Percentiles rank a stretch among this genome's conserved stretches.
phyloP scores from a whole-genome alignment of 1,284 basidiomycete species.

The Xanthoconium separans region DNA sequence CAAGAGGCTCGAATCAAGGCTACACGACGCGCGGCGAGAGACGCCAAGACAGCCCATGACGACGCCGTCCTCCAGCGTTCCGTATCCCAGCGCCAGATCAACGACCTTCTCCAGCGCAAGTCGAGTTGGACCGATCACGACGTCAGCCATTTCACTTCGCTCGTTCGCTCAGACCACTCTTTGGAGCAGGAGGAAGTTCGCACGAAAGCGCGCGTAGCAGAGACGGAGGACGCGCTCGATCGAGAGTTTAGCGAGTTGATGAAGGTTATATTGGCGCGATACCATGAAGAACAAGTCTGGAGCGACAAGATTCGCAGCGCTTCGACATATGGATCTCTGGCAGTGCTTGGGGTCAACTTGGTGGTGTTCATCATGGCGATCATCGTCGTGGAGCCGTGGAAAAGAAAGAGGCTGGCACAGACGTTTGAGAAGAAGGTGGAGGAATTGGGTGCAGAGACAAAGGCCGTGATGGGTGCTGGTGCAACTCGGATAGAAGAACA shows the following conservation, averaged over 20 bases:
- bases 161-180: conserved; percentile 85
- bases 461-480: conserved; percentile 44
- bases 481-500: conserved; percentile 49
- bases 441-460: conserved; percentile 64
- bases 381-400: conserved; percentile 91
- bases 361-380: conserved; percentile 87
- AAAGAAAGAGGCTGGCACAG: conserved; percentile 77
- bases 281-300: conserved; percentile 98
- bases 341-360: conserved; percentile 82
- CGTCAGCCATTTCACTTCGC: conserved; percentile 78
- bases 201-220: conserved; percentile 63
- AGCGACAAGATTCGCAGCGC: conserved; percentile 94
- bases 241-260: conserved; percentile 83
- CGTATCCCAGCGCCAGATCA: conserved; percentile 84
- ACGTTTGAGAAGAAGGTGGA: conserved; percentile 86
- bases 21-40: conserved; percentile 57
- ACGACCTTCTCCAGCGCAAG: conserved; percentile 89
- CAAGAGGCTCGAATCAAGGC: conserved; percentile 65
- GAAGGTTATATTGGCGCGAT: conserved; percentile 81
- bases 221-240: conserved; percentile 78
- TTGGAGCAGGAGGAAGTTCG: conserved; percentile 75
- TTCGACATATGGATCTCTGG: conserved; percentile 86
- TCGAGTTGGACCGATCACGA: conserved; percentile 83
- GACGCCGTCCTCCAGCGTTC: conserved; percentile 73
- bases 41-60: conserved; percentile 75